These are phyloP conservation scores for Colletotrichum endophyticum DNA, from an alignment of 2,329 filamentous ascomycete species.

Conservation along the genomic window DNA sequence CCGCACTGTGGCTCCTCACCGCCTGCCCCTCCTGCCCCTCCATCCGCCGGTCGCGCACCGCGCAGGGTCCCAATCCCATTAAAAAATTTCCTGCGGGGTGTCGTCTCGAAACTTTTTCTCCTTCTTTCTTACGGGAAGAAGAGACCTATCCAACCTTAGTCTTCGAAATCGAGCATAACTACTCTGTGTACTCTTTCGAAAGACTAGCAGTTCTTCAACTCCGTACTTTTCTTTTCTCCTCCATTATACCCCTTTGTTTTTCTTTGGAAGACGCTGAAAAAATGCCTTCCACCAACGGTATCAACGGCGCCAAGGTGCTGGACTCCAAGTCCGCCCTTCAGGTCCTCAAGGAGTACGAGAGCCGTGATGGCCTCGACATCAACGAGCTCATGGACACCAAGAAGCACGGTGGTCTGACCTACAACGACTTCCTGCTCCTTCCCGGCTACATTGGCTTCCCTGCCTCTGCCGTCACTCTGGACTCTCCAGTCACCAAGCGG, in stretches of 20 bases:
- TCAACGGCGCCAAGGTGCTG: slow-evolving; percentile 64
- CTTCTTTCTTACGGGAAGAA: slow-evolving; percentile 60
- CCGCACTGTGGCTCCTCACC: slow-evolving; percentile 11
- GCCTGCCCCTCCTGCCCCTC: slow-evolving; percentile 18
- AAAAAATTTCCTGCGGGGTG: slow-evolving; percentile 45
- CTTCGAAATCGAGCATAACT: slow-evolving; percentile 31
- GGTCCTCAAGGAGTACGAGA: slow-evolving; percentile 80
- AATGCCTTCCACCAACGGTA: slow-evolving; percentile 61
- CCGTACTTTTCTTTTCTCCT: slow-evolving; percentile 29
- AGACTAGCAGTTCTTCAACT: slow-evolving; percentile 34
- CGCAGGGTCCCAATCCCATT: slow-evolving; percentile 15
- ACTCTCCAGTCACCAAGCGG: slow-evolving; percentile 92
- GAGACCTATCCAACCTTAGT: slow-evolving; percentile 37
- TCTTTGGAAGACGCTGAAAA: slow-evolving; percentile 22
- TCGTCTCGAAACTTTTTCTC: slow-evolving; percentile 38
- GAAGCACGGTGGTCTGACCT: slow-evolving; percentile 91
- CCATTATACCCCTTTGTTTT: slow-evolving; percentile 30
- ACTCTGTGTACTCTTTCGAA: slow-evolving; percentile 32
- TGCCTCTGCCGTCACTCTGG: slow-evolving; percentile 85
- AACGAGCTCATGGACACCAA: slow-evolving; percentile 88
- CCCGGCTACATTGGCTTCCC: slow-evolving; percentile 99
- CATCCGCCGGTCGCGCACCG: slow-evolving; percentile 5
- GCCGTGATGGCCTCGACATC: slow-evolving; percentile 85
- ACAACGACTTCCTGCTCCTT: slow-evolving; percentile 97
- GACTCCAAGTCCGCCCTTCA: slow-evolving; percentile 80